Evolutionary conservation across 805 yeast species (phyloP), one percentile per base, ranked within the genome.

Genomic region (Suhomyces tanzawaensis): DNA sequence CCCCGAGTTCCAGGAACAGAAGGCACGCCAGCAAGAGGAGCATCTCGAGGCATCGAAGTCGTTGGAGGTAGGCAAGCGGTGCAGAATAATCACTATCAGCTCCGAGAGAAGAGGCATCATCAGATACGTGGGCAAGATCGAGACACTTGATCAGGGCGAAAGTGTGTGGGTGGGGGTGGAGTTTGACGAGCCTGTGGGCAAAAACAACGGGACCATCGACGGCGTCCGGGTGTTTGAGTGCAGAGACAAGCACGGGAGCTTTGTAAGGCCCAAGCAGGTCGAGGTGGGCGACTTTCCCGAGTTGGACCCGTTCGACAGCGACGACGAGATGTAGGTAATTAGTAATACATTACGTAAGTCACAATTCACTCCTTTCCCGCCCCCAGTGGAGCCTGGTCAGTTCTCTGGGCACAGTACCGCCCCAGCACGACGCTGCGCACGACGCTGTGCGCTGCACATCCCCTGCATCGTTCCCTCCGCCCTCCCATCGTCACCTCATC

Each of bases 131-230:
- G 98, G 98, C 2, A 62, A 60, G 27, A 77, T 91, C 1, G 69
- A 77, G 0, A 79, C 73, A 27, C 74, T 89, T 34, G 81, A 78
- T 33, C 45, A 47, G 18, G 72, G 69, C 2, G 74, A 66, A 24
- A 48, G 49, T 14, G 47, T 61, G 1, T 91, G 97, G 96, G 74
- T 85, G 21, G 98, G 97, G 0, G 75, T 91, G 3, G 85, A 82
- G 49, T 80, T 89, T 38, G 93, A 85, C 49, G 88, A 85, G 48
- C 91, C 97, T 0, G 74, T 76, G 6, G 98, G 98, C 4, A 87
- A 84, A 57, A 87, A 90, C 52, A 78, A 87, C 53, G 98, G 98
- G 0, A 62, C 77, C 15, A 64, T 88, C 27, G 76, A 79, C 24
- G 89, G 86, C 0, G 55, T 48, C 1, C 51, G 69, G 24, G 74